A percentile compares a stretch with the other conserved stretches of the same genome.
phyloP scores from a whole-genome alignment of 2,329 filamentous ascomycete species.

The Scolecobasidium constrictum region DNA sequence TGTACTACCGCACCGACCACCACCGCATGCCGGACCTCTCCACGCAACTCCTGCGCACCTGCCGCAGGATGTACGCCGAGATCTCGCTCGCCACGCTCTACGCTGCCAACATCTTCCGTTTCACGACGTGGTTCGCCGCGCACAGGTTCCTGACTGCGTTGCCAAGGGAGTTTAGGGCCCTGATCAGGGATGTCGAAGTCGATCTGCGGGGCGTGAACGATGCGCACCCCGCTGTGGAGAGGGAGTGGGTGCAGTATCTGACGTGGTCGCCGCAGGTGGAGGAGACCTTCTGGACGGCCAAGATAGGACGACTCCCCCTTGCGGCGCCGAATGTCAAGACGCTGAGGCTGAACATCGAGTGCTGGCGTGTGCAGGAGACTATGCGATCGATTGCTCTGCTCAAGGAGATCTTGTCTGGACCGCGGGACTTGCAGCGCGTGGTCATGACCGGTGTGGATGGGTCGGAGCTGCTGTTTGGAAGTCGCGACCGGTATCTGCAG shows the following conservation, averaged over 20 bases:
- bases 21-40: constrained; percentile 9
- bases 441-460: constrained; percentile 20
- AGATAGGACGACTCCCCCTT: constrained; percentile 16
- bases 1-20: background rate
- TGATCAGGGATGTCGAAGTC: constrained; percentile 24
- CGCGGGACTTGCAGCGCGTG: constrained; percentile 21
- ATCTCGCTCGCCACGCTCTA: constrained; percentile 20
- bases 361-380: constrained; percentile 21
- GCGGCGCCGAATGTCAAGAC: constrained; percentile 22
- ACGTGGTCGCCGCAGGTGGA: constrained; percentile 14
- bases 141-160: constrained; percentile 20
- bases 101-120: constrained; percentile 24
- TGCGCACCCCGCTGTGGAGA: constrained; percentile 8
- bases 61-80: constrained; percentile 23
- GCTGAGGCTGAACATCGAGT: constrained; percentile 23
- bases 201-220: constrained; percentile 21
- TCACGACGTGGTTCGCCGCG: constrained; percentile 21
- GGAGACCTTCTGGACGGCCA: constrained; percentile 12
- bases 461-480: constrained; percentile 13
- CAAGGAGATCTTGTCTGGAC: constrained; percentile 17
- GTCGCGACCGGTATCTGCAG: constrained; percentile 1
- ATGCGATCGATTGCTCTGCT: constrained; percentile 20
- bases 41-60: constrained; percentile 23
- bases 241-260: constrained; percentile 27
- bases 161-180: constrained; percentile 13